Evolutionary conservation across 129 eudicot genomes (phyloP).

Genomic region (Pittosporum tobira): DNA sequence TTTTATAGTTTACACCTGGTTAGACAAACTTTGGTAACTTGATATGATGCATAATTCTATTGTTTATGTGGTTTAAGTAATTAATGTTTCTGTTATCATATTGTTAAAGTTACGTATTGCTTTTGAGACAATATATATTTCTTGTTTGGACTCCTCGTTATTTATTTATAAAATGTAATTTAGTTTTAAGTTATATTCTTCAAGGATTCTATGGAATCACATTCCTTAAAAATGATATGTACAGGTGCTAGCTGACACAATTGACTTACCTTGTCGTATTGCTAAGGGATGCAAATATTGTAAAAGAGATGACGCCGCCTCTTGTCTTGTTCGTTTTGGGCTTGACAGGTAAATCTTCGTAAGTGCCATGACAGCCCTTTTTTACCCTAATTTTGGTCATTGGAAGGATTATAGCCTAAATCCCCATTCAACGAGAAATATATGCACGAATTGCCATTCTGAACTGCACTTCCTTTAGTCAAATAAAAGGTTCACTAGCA

Average conservation of each 20-base stretch:
- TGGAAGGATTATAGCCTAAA: not conserved
- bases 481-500: not conserved
- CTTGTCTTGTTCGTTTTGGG: constrained; percentile 78
- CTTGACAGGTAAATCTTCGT: constrained; percentile 36
- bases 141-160: no score
- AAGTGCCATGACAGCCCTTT: not conserved
- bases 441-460: not conserved
- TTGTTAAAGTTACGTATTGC: no score
- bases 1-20: not conserved
- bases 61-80: not conserved
- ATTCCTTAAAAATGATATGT: constrained; percentile 9
- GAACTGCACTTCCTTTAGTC: not conserved
- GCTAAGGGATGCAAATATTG: constrained; percentile 85
- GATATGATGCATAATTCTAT: not conserved
- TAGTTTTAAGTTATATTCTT: not conserved
- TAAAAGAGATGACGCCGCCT: constrained; percentile 57
- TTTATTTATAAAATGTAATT: no score
- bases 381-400: not conserved
- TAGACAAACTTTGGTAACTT: not conserved
- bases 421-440: not conserved
- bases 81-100: not conserved
- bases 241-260: constrained; percentile 84
- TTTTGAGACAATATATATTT: no score
- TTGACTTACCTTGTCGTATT: constrained; percentile 80
- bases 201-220: not conserved